These are phyloP conservation scores for Mortierella sp. DNA, from an alignment of 371 early-diverging fungal genomes.

Conservation along the genomic window DNA sequence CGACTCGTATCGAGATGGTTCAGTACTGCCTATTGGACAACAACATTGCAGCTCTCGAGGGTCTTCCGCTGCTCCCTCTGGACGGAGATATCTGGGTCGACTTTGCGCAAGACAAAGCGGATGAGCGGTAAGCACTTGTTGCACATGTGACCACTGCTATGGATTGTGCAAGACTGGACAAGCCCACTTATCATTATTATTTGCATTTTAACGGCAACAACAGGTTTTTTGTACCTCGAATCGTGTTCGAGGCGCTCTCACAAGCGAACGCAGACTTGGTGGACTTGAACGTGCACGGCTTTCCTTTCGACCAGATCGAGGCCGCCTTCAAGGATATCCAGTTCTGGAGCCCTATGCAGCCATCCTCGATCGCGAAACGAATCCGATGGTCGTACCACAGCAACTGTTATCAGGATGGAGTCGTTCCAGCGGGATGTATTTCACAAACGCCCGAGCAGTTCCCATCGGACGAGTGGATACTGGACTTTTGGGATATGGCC, in stretches of 20 bases:
- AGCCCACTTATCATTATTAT: neutral
- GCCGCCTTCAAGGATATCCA: neutral
- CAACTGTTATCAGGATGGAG: no score
- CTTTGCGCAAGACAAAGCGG: slow-evolving; percentile 2
- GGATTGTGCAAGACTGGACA: neutral
- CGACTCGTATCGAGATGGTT: slow-evolving; percentile 19
- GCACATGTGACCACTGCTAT: neutral
- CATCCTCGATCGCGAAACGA: no score
- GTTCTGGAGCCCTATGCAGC: no score
- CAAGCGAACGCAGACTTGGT: slow-evolving; percentile 23
- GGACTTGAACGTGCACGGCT: neutral
- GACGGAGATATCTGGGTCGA: slow-evolving; percentile 35
- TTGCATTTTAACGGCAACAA: neutral
- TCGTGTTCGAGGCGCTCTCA: slow-evolving; percentile 6
- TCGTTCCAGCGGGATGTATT: no score
- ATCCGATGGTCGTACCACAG: no score
- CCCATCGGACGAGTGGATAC: slow-evolving; percentile 31
- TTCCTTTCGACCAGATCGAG: neutral
- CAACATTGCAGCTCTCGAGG: slow-evolving; percentile 24
- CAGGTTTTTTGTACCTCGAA: slow-evolving; percentile 10
- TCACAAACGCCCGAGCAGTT: no score
- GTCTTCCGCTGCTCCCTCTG: slow-evolving; percentile 34
- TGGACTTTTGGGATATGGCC: slow-evolving; percentile 26
- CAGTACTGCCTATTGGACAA: slow-evolving; percentile 25
- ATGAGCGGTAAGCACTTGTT: slow-evolving; percentile 12